Percentiles rank a stretch among this genome's conserved stretches.
These are phyloP conservation scores for Rhynchospora breviuscula DNA, from an alignment of 176 grass and related monocot genomes.

Conservation along the genomic window DNA sequence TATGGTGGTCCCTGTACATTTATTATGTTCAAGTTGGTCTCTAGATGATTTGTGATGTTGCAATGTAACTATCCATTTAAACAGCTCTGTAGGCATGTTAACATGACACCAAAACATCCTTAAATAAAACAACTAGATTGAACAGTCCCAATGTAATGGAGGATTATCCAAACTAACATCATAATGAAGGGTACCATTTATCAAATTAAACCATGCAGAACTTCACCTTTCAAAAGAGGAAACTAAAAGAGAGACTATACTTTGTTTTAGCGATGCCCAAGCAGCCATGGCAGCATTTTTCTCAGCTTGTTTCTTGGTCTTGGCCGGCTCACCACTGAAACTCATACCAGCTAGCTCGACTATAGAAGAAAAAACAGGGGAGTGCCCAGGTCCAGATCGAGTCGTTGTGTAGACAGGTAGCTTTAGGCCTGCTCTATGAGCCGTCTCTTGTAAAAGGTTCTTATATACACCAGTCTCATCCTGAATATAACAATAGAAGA, in stretches of 20 bases:
- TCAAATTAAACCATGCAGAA: neutral
- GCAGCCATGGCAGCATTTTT: conserved; percentile 91
- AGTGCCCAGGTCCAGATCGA: conserved; percentile 65
- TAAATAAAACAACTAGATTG: neutral
- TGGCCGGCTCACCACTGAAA: conserved; percentile 63
- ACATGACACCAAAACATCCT: neutral
- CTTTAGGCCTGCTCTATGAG: conserved; percentile 72
- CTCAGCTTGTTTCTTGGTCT: conserved; percentile 95
- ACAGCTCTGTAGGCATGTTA: neutral
- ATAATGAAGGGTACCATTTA: neutral
- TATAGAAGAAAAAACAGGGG: conserved; percentile 62
- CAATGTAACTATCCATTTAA: neutral
- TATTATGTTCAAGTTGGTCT: neutral
- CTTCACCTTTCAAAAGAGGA: neutral
- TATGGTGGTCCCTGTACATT: neutral
- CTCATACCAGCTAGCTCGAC: conserved; percentile 70
- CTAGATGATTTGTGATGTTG: neutral
- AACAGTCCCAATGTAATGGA: neutral
- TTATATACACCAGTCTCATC: conserved; percentile 98
- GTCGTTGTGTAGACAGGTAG: conserved; percentile 84
- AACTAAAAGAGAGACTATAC: conserved; percentile 27
- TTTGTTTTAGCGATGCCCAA: conserved; percentile 73
- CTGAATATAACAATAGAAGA: conserved; percentile 21
- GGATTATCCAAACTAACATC: neutral
- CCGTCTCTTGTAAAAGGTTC: conserved; percentile 89